phyloP scores from a whole-genome alignment of 352 stramenopile genomes.

The Phytophthora agathidicida region DNA sequence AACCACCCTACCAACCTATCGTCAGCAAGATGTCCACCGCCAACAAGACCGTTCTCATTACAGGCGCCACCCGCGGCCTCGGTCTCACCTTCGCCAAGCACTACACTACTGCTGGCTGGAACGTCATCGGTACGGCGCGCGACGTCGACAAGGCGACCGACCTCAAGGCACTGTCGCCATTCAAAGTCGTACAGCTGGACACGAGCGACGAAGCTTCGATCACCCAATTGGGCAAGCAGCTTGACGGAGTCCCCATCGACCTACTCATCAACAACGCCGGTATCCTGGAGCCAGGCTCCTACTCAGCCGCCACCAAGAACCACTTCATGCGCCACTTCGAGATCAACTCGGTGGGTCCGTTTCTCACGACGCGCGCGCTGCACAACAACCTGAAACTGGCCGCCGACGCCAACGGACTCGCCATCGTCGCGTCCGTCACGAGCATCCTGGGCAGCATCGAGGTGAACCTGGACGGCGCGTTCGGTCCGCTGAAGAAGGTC shows the following conservation, averaged over 20 bases:
- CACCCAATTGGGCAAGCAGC: slow-evolving; percentile 28
- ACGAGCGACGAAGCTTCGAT: slow-evolving; percentile 52
- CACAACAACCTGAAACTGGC: slow-evolving; percentile 46
- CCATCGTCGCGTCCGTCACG: slow-evolving; percentile 45
- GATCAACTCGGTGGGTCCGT: slow-evolving; percentile 60
- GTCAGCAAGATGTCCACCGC: not conserved
- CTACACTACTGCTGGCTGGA: slow-evolving; percentile 47
- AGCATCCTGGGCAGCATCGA: slow-evolving; percentile 27
- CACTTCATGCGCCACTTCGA: slow-evolving; percentile 59
- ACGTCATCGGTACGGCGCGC: slow-evolving; percentile 46
- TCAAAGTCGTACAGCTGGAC: slow-evolving; percentile 55
- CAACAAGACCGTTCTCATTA: slow-evolving; percentile 21
- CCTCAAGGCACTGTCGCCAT: slow-evolving; percentile 39
- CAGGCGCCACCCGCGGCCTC: slow-evolving; percentile 46
- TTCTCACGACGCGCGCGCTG: slow-evolving; percentile 56
- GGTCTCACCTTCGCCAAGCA: slow-evolving; percentile 45
- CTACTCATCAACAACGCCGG: slow-evolving; percentile 71
- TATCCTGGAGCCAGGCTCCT: slow-evolving; percentile 25
- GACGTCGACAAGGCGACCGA: slow-evolving; percentile 27
- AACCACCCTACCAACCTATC: too few relatives aligned
- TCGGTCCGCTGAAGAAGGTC: slow-evolving; percentile 23
- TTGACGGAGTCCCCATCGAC: slow-evolving; percentile 55
- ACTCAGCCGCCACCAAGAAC: slow-evolving; percentile 41
- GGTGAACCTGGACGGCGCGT: slow-evolving; percentile 14
- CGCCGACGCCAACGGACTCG: slow-evolving; percentile 19